Evolutionary conservation across 2,329 filamentous ascomycete species (phyloP), one percentile per base, ranked within the genome.

Genomic region (Cytospora chrysosperma): DNA sequence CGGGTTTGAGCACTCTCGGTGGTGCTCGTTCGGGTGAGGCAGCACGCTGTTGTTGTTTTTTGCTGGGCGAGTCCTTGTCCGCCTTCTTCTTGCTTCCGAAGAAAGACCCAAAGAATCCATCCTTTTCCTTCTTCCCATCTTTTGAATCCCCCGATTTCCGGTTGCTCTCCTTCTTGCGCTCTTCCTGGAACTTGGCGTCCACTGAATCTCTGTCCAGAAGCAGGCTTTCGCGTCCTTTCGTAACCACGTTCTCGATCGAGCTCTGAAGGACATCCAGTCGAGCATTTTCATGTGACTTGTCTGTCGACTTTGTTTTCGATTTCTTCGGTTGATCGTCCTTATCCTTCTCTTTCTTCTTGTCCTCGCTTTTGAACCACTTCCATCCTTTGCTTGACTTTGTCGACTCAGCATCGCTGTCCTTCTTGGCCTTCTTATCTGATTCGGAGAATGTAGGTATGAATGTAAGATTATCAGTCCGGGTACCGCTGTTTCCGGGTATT

Each of bases 101-200:
- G 61, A 99, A 88, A 1, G 93, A 95, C 0, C 93, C 94, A 69
- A 99, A 93, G n/a, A 98, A 82, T 9, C 93, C 88, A 66, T 97
- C 92, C 72, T 96, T 97, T 69, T 97, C 93, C 74, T 93, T 97
- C 77, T 94, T 97, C 24, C 97, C 93, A 74, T 93, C 96, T 77
- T 94, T 97, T 24, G 88, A 83, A 34, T 89, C 89, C 0, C 84
- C 83, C 5, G 87, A 84, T 73, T 93, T 95, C 52, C 92, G 87
- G 67, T 79, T 84, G 69, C 85, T 88, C 68, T 93, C 89, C 74
- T 95, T 96, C 76, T 89, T 94, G 52, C 91, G 85, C 71, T 96
- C 92, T 68, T 92, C 90, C 63, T 93, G 87, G 9, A 95, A 77
- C 72, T 89, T 92, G 66, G 78, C 80, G 67, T 92, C 89, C 59